Base-by-base conservation (phyloP, 352 stramenopile genomes). In the Phytophthora rubi region DNA sequence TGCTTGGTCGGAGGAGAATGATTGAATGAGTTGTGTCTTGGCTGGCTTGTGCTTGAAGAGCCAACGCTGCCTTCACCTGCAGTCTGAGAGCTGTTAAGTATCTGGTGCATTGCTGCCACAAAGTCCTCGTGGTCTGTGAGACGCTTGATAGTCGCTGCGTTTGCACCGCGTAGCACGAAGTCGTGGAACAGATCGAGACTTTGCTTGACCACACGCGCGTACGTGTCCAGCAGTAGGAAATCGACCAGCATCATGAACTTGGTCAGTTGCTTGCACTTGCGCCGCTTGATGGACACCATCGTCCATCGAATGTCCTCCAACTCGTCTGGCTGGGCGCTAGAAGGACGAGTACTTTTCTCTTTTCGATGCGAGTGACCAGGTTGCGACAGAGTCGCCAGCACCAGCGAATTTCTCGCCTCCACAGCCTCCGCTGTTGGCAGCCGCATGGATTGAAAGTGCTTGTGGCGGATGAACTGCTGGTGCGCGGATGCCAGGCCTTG, bases 231-330 rank as follows among this genome's bases (percentile, higher is more conserved):
- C 12, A 83, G 51, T 55, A 94, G 71, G 51, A 91, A 92, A 28
- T 87, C 84, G 0, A 92, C 58, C 1, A 92, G 55, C 0, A 35
- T 67, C 10, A 86, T 66, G 37, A 94, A 92, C 39, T 76, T 84
- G 3, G 83, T 76, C 7, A 94, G 60, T 26, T 89, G 79, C 6
- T 62, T 58, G 48, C 86, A 94, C 18, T 81, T 85, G 5, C 83
- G 71, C 0, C 86, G 76, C 42, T 75, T 81, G 16, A 92, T 90
- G 1, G 86, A 84, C 6, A 84, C 86, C 54, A 92, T 72, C 1
- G 84, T 92, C 86, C 86, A 94, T 2, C 80, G 79, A 59, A 92
- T 88, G 30, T 89, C 71, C 30, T 86, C 79, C 16, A 87, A 16
- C 0, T 76, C 66, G 26, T 83, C 69, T n/a, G 66, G 13, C 23